A percentile compares a stretch with the other conserved stretches of the same genome.
phyloP scores from a whole-genome alignment of 106 monocot species.

The Posidonia australis region DNA sequence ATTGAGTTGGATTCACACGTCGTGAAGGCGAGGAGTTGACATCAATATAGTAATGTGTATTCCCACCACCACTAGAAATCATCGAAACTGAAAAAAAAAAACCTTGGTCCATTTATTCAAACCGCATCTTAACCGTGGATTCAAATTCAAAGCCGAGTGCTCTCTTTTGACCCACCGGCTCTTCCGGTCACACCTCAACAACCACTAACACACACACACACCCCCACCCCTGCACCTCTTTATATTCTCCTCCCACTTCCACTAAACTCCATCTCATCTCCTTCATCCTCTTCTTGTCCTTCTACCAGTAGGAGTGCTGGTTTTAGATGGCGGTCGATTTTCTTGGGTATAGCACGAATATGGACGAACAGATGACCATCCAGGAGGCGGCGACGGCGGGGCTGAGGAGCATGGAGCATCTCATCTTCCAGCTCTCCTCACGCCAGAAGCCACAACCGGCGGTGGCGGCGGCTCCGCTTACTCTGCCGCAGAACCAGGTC shows the following conservation, averaged over 20 bases:
- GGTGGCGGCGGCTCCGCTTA: too few relatives aligned
- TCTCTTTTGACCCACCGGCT: too few relatives aligned
- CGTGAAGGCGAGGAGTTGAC: too few relatives aligned
- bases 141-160: too few relatives aligned
- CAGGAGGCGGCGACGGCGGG: conserved; percentile 81
- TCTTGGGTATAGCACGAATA: conserved; percentile 29
- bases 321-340: conserved; percentile 38
- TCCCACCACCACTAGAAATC: too few relatives aligned
- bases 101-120: too few relatives aligned
- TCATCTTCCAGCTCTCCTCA: conserved; percentile 55
- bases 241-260: conserved; percentile 4
- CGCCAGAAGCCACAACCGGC: conserved; percentile 4
- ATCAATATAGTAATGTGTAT: too few relatives aligned
- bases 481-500: not conserved
- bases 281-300: not conserved
- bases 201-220: not conserved
- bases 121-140: too few relatives aligned
- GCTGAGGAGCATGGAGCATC: conserved; percentile 42
- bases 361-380: conserved; percentile 59
- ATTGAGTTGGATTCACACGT: too few relatives aligned
- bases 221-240: not conserved
- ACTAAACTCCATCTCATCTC: not conserved
- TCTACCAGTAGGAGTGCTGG: not conserved
- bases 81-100: too few relatives aligned
- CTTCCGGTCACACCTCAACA: not conserved